Evolutionary conservation across 1,139 yeast genomes (phyloP), one percentile per base, ranked within the genome.

Genomic region (Arxiozyma slooffiae): DNA sequence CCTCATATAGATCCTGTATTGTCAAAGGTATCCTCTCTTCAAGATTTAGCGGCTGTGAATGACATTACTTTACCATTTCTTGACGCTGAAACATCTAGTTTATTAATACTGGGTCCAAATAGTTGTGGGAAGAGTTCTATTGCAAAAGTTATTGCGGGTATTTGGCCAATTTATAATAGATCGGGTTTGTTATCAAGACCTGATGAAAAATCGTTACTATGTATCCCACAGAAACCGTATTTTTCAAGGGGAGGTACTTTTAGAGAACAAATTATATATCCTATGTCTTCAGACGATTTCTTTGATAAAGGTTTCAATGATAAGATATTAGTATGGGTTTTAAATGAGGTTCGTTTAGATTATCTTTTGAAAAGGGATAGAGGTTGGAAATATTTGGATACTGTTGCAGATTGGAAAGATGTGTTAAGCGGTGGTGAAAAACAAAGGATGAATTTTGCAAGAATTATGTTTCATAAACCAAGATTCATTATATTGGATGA

Each of bases 361-460:
- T 88, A 90, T 64, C 72, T 90, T 48, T 75, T 88, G 49, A 73
- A 73, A 45, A 68, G 80, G 60, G 69, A 57, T 38, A 52, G 50
- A 20, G 73, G 73, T 4, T 58, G 68, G 60, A 56, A 57, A 18
- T 71, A 70, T 64, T 67, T 73, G 47, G 72, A 75, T 56, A 68
- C 74, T 4, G 58, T 67, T 14, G 83, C 84, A 57, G 89, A 83
- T 59, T 90, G 97, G 97, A 83, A 83, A 62, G 95, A 85, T 64
- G 87, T 90, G 18, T 77, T 90, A 59, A 84, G 95, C 67, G 97
- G 97, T 18, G 97, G 97, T 50, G 97, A 90, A 66, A 85, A 88
- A 70, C 97, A 90, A 71, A 79, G 96, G 61, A 78, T 89, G 65
- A 82, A 89, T 69, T 85, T 90, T 72, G 97, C 97, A 0, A 75